phyloP scores from a whole-genome alignment of 345 rosid species.

The Rhodamnia rubescens region DNA sequence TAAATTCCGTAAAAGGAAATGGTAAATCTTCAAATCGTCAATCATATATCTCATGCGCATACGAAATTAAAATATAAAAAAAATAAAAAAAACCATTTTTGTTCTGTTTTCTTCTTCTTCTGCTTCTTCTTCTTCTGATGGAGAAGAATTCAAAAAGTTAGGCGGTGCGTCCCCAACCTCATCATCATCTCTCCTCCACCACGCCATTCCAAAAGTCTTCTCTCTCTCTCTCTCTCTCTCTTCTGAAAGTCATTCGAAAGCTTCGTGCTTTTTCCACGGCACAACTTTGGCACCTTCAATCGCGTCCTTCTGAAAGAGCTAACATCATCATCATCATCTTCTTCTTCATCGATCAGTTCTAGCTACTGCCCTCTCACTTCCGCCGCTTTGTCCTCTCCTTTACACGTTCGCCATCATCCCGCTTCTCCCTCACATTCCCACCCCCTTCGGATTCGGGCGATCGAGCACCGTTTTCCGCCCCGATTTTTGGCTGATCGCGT shows the following conservation, averaged over 20 bases:
- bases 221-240: not conserved
- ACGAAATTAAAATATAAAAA: no score
- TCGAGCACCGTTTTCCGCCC: not conserved
- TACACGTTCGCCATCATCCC: not conserved
- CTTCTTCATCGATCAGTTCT: not conserved
- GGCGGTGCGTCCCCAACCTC: not conserved
- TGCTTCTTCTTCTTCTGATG: not conserved
- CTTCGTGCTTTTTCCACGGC: not conserved
- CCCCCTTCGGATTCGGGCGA: not conserved
- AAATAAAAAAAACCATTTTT: not conserved
- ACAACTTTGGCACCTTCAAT: not conserved
- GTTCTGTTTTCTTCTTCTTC: not conserved
- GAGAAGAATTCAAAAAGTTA: not conserved
- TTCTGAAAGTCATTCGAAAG: not conserved
- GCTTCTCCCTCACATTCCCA: not conserved
- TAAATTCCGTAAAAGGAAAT: not conserved
- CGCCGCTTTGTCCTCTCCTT: not conserved
- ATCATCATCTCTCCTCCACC: not conserved
- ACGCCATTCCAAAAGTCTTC: not conserved
- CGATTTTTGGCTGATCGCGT: not conserved
- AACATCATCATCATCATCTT: not conserved
- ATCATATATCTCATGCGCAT: not conserved
- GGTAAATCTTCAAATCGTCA: not conserved
- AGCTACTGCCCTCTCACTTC: not conserved
- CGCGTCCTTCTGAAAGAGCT: not conserved